Percentiles rank a stretch among this genome's conserved stretches.
These are phyloP conservation scores for Lenwebbia sp. DNA, from an alignment of 345 rosid species.

Conservation along the genomic window DNA sequence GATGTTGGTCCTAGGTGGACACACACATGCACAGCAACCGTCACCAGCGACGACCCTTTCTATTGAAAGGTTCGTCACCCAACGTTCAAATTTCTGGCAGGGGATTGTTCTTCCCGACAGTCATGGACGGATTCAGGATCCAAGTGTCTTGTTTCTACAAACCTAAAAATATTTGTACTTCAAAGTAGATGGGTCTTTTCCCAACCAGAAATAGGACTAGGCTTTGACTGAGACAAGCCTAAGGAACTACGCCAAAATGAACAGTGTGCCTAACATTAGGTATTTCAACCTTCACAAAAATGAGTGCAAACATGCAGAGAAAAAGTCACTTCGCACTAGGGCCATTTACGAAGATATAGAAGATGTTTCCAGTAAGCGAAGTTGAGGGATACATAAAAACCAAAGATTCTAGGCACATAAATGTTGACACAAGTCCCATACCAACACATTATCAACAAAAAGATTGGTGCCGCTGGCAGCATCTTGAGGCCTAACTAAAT, in stretches of 20 bases:
- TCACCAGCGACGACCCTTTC: background rate
- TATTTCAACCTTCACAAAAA: background rate
- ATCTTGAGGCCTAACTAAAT: background rate
- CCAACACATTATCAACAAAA: background rate
- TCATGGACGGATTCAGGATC: no score
- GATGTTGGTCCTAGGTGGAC: background rate
- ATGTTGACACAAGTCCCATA: background rate
- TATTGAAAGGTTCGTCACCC: background rate
- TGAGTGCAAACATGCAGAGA: background rate
- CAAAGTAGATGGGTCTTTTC: background rate
- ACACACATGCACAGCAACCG: background rate
- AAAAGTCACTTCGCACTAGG: background rate
- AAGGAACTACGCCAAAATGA: background rate
- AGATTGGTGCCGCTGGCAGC: background rate
- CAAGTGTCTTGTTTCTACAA: no score
- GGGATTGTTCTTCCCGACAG: background rate
- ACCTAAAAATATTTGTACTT: background rate
- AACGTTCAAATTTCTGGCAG: background rate
- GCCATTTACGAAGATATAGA: background rate
- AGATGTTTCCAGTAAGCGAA: background rate
- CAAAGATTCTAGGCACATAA: background rate
- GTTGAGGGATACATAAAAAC: background rate
- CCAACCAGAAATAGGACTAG: background rate
- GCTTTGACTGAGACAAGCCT: no score
- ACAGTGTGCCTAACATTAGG: background rate